phyloP scores from a whole-genome alignment of 2,329 filamentous ascomycete species.

The Colletotrichum tabaci region DNA sequence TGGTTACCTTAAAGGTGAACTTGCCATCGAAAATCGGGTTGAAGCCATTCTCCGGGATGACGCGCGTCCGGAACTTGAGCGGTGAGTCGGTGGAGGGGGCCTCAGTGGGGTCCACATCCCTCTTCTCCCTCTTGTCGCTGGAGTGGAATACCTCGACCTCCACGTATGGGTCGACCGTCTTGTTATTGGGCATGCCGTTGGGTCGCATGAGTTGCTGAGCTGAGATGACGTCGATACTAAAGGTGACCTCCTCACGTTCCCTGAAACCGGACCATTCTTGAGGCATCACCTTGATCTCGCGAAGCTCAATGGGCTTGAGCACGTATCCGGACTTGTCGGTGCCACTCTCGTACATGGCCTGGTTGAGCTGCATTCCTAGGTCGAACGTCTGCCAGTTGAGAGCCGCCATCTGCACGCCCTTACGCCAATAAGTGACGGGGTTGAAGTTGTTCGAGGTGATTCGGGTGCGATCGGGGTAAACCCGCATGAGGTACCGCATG shows the following conservation, averaged over 20 bases:
- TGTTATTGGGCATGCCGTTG: constrained; percentile 77
- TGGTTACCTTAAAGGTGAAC: constrained; percentile 86
- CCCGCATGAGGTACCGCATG: constrained; percentile 90
- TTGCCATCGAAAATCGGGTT: constrained; percentile 89
- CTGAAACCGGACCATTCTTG: constrained; percentile 73
- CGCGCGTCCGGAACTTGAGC: constrained; percentile 83
- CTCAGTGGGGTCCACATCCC: constrained; percentile 76
- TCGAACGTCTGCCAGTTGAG: constrained; percentile 99
- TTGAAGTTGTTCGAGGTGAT: constrained; percentile 95
- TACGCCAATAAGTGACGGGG: constrained; percentile 92
- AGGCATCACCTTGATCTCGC: constrained; percentile 76
- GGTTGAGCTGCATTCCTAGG: constrained; percentile 94
- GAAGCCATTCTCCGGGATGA: constrained; percentile 91
- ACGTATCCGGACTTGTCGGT: constrained; percentile 92
- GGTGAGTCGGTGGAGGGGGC: constrained; percentile 68
- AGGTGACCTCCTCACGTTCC: constrained; percentile 85
- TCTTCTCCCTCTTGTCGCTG: constrained; percentile 93
- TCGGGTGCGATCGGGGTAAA: constrained; percentile 89
- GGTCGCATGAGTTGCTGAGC: constrained; percentile 94
- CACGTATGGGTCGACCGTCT: constrained; percentile 90
- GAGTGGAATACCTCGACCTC: constrained; percentile 96
- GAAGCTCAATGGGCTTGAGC: constrained; percentile 89
- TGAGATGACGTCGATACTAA: constrained; percentile 90
- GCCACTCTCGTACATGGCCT: constrained; percentile 96
- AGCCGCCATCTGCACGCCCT: constrained; percentile 97